Conservation (phyloP, 2,329 filamentous ascomycete species). For the Ophiostoma novo-ulmi region DNA sequence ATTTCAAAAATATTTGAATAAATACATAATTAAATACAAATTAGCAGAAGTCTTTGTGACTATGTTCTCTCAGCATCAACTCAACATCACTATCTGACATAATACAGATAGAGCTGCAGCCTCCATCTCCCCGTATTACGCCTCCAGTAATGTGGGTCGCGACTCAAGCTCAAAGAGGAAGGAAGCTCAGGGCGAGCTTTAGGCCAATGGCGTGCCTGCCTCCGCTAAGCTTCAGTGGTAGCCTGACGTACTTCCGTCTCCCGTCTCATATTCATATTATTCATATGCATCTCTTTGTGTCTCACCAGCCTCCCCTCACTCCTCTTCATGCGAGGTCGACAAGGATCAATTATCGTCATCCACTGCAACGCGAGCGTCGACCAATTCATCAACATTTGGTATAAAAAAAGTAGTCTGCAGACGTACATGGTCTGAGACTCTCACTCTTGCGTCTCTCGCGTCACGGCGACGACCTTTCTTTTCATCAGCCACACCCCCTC, state of each 20-base stretch:
- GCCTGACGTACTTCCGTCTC: background rate
- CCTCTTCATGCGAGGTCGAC: background rate
- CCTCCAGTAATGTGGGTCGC: background rate
- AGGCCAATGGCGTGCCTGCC: conserved; percentile 11
- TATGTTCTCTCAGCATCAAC: too few relatives aligned
- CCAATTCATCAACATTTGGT: background rate
- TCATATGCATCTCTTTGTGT: background rate
- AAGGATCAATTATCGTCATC: background rate
- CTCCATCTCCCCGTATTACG: background rate
- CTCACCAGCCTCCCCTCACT: conserved; percentile 9
- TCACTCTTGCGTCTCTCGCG: background rate
- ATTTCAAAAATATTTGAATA: too few relatives aligned
- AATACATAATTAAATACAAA: too few relatives aligned
- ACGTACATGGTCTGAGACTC: background rate
- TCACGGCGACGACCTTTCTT: background rate
- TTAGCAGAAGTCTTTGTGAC: too few relatives aligned
- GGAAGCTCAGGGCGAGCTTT: background rate
- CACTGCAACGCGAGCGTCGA: background rate
- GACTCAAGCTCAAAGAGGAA: background rate
- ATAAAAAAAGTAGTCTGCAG: background rate
- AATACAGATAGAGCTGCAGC: too few relatives aligned
- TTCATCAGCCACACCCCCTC: background rate
- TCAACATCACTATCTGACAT: too few relatives aligned
- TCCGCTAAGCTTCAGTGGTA: conserved; percentile 3
- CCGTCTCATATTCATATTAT: background rate